These are phyloP conservation scores for Biancaea sappan DNA, from an alignment of 306 rosid genomes.

Conservation along the genomic window DNA sequence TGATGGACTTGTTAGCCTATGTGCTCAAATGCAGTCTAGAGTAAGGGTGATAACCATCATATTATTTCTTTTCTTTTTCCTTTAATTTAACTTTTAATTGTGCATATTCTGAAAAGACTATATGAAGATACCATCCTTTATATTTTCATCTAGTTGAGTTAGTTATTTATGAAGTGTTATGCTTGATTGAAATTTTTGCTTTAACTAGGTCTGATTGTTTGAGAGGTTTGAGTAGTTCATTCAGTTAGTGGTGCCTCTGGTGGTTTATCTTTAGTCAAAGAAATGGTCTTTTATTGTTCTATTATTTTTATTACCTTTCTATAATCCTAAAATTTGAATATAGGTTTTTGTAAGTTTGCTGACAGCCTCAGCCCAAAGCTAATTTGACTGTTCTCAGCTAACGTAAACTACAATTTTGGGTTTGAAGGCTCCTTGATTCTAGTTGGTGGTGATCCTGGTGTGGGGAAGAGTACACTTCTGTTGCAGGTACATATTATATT, in stretches of 20 bases:
- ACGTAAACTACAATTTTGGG: conserved; percentile 36
- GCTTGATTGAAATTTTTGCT: conserved; percentile 6
- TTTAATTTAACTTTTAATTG: not conserved
- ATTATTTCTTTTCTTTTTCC: not conserved
- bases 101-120: not conserved
- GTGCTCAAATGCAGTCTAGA: not conserved
- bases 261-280: conserved; percentile 22
- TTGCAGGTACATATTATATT: conserved; percentile 66
- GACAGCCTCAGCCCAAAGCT: too few species aligned
- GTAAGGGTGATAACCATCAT: not conserved
- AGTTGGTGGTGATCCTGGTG: conserved; percentile 96
- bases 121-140: not conserved
- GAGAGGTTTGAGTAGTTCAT: conserved; percentile 14
- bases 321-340: not conserved
- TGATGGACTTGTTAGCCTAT: conserved; percentile 9
- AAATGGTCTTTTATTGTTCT: not conserved
- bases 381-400: too few species aligned
- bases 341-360: too few species aligned
- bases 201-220: conserved; percentile 16
- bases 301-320: not conserved
- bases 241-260: conserved; percentile 6
- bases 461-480: conserved; percentile 94
- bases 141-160: conserved; percentile 14
- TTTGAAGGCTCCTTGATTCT: conserved; percentile 84
- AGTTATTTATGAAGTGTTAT: not conserved